These are phyloP conservation scores for Circinella umbellata DNA, from an alignment of 371 early-diverging fungal species.

Conservation along the genomic window DNA sequence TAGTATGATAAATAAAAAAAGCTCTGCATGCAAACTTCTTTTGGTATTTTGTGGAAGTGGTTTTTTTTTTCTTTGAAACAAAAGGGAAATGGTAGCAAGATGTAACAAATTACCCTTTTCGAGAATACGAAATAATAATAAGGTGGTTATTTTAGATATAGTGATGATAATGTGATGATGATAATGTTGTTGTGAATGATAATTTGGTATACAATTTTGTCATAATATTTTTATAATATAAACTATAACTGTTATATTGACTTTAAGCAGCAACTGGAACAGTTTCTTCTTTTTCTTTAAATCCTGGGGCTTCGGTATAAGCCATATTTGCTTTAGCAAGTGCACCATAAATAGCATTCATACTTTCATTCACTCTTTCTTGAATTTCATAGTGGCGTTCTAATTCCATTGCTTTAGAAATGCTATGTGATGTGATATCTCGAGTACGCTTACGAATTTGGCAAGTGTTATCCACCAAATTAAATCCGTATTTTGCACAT, in stretches of 20 bases:
- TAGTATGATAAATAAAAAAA: too few relatives aligned
- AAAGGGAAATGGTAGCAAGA: neutral
- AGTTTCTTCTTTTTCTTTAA: slow-evolving; percentile 6
- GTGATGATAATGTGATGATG: too few relatives aligned
- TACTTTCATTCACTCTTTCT: slow-evolving; percentile 49
- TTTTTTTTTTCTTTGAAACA: neutral
- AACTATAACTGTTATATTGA: neutral
- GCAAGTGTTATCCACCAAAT: slow-evolving; percentile 60
- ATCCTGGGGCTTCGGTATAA: slow-evolving; percentile 58
- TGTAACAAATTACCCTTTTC: neutral
- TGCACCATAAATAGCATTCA: slow-evolving; percentile 39
- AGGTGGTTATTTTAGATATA: too few relatives aligned
- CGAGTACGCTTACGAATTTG: slow-evolving; percentile 60
- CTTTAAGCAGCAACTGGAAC: neutral
- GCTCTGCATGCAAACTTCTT: neutral
- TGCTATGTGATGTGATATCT: slow-evolving; percentile 54
- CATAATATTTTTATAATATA: too few relatives aligned
- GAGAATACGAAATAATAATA: too few relatives aligned
- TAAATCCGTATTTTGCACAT: slow-evolving; percentile 45
- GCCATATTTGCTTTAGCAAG: slow-evolving; percentile 61
- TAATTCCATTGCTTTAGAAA: slow-evolving; percentile 64
- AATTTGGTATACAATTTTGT: too few relatives aligned
- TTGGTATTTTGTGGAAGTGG: neutral
- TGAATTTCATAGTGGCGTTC: slow-evolving; percentile 68
- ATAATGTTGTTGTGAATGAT: too few relatives aligned